Conservation (phyloP, 352 stramenopile species). For the Saprolegnia parasitica region DNA sequence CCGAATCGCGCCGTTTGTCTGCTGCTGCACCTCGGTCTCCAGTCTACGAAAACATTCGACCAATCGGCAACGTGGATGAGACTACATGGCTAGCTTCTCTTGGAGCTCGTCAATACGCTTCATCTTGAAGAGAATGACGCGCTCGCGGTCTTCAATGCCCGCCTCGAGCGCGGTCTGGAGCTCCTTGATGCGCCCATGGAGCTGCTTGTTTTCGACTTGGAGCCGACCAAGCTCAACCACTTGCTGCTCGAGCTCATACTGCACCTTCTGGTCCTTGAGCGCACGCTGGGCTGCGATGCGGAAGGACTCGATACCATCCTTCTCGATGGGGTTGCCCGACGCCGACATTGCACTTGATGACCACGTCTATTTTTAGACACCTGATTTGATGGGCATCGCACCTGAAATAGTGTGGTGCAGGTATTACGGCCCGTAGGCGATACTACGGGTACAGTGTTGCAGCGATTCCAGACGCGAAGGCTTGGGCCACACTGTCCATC, state of each 20-base stretch:
- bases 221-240: constrained; percentile 42
- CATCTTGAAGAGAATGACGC: constrained; percentile 57
- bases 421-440: no score
- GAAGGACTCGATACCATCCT: constrained; percentile 55
- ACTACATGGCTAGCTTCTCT: constrained; percentile 31
- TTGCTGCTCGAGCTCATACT: constrained; percentile 49
- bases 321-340: not conserved
- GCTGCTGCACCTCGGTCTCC: not conserved
- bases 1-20: not conserved
- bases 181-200: constrained; percentile 40
- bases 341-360: not conserved
- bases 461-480: no score
- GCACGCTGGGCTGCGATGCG: constrained; percentile 54
- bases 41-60: not conserved
- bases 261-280: constrained; percentile 60
- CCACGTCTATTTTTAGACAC: not conserved
- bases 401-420: no score
- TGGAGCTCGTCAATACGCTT: constrained; percentile 60
- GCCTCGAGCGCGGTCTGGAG: constrained; percentile 40
- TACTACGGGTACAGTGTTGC: no score
- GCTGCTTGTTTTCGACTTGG: constrained; percentile 34
- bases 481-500: no score
- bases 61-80: not conserved
- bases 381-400: no score
- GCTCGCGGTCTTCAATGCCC: constrained; percentile 65